A percentile compares a stretch with the other conserved stretches of the same genome.
phyloP scores from a whole-genome alignment of 352 stramenopile genomes.

The Blastocystis sp. region DNA sequence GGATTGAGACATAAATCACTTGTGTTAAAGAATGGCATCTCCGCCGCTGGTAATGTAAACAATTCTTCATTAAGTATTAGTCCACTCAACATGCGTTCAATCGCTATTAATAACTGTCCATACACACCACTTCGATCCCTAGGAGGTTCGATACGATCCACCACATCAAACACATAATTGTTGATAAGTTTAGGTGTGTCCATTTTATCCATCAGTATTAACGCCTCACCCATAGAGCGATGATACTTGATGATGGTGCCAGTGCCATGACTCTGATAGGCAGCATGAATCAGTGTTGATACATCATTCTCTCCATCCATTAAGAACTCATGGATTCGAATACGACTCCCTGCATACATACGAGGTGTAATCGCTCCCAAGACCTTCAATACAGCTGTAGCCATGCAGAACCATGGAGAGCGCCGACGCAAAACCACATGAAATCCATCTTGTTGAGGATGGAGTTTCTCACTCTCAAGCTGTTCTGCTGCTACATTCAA shows the following conservation, averaged over 20 bases:
- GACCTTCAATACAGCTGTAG: conserved; percentile 42
- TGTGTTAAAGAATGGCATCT: conserved; percentile 63
- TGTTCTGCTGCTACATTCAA: background rate
- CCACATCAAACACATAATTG: conserved; percentile 55
- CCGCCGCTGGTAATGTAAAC: conserved; percentile 2
- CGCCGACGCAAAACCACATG: conserved; percentile 1
- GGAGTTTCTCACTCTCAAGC: background rate
- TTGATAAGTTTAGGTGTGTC: conserved; percentile 34
- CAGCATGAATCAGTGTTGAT: conserved; percentile 33
- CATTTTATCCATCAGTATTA: conserved; percentile 47
- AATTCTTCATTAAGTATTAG: background rate
- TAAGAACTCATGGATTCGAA: conserved; percentile 64
- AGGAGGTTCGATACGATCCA: conserved; percentile 23
- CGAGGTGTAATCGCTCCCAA: conserved; percentile 50
- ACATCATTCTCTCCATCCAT: conserved; percentile 64
- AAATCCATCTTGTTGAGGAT: background rate
- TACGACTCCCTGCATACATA: conserved; percentile 51
- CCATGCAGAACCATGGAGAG: conserved; percentile 36
- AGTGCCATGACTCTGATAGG: conserved; percentile 56
- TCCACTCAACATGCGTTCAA: background rate
- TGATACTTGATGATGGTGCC: conserved; percentile 63
- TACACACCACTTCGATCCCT: background rate
- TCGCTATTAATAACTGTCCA: background rate
- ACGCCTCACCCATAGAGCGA: conserved; percentile 50
- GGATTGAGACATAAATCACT: background rate